Percentiles rank a stretch among this genome's conserved stretches.
Conservation (phyloP, 345 rosid species). For the Hibiscus syriacus region DNA sequence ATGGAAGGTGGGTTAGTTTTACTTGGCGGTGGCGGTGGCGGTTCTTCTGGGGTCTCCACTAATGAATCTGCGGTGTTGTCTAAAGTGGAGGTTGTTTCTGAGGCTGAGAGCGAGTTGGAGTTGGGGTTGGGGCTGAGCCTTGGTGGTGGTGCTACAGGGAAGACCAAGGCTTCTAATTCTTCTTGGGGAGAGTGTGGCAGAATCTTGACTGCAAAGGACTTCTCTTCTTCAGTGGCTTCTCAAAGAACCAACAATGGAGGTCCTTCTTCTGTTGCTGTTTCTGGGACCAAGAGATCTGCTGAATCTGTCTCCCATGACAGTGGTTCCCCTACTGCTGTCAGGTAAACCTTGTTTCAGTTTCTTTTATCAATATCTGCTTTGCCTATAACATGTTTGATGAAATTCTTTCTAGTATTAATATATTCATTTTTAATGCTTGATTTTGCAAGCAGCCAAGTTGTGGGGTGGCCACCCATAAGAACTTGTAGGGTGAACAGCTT, state of each 20-base stretch:
- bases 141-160: slow-evolving; percentile 29
- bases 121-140: slow-evolving; percentile 67
- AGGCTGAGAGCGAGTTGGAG: slow-evolving; percentile 55
- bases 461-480: slow-evolving; percentile 92
- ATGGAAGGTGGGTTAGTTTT: slow-evolving; percentile 35
- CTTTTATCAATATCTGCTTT: not conserved
- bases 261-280: slow-evolving; percentile 25
- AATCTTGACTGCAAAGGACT: slow-evolving; percentile 68
- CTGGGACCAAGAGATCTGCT: slow-evolving; percentile 66
- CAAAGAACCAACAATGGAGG: slow-evolving; percentile 20
- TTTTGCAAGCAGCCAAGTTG: slow-evolving; percentile 62
- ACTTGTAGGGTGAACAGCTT: slow-evolving; percentile 74
- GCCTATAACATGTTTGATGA: not conserved
- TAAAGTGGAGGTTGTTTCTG: slow-evolving; percentile 30
- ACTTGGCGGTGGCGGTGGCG: slow-evolving; percentile 16
- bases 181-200: slow-evolving; percentile 74
- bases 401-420: not conserved
- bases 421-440: not conserved
- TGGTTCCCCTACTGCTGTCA: slow-evolving; percentile 56
- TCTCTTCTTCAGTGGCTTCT: slow-evolving; percentile 40
- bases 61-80: slow-evolving; percentile 28
- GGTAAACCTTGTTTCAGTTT: slow-evolving; percentile 38
- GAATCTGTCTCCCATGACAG: slow-evolving; percentile 50
- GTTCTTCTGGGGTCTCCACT: slow-evolving; percentile 20
- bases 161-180: slow-evolving; percentile 23